Base-by-base conservation (phyloP, 73 alveolate genomes). In the Strombidium stylifer region DNA sequence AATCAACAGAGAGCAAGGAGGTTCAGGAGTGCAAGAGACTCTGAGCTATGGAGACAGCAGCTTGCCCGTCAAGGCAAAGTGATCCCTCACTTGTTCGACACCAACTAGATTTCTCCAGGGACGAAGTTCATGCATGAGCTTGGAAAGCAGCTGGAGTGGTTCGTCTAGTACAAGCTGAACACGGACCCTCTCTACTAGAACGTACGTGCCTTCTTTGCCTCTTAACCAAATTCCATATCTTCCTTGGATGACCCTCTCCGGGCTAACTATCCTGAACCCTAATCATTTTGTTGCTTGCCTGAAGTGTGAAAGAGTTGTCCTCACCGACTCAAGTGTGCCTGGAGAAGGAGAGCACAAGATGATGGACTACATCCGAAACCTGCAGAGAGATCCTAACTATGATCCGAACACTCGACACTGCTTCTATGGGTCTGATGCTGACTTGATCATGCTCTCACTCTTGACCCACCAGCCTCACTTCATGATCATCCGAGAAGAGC, bases 291-390 rank as follows among this genome's bases (percentile, higher is more conserved):
- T 35, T 35, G 8, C 46, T 10, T 35, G 46, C n/a, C n/a, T n/a
- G n/a, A n/a, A n/a, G 65, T 67, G 52, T 36, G 41, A 1, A 6
- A 81, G 87, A 60, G 81, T 96, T 25, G 60, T 94, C 21, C 83
- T 94, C 57, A 65, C 97, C 14, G 98, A 96, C 20, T 78, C 96
- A 42, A 87, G 84, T 51, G 98, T 89, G 4, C 99, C 99, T 11
- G 99, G 99, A 35, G 99, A 96, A 87, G 99, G 99, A 23, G 99
- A 96, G 71, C 99, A 96, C 52, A 96, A 96, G 69, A 92, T 96
- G 40, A 69, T 96, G 87, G 95, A 91, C 61, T 93, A 78, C 82
- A 86, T 94, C 34, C 80, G 99, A 50, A 60, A 73, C 66, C 84
- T 59, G 57, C 68, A 83, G 60, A 14, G 30, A 25, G 55, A 83